Percentiles rank a stretch among this genome's conserved stretches.
Conservation (phyloP, 2,329 filamentous ascomycete species). For the Cladosporium sp. region DNA sequence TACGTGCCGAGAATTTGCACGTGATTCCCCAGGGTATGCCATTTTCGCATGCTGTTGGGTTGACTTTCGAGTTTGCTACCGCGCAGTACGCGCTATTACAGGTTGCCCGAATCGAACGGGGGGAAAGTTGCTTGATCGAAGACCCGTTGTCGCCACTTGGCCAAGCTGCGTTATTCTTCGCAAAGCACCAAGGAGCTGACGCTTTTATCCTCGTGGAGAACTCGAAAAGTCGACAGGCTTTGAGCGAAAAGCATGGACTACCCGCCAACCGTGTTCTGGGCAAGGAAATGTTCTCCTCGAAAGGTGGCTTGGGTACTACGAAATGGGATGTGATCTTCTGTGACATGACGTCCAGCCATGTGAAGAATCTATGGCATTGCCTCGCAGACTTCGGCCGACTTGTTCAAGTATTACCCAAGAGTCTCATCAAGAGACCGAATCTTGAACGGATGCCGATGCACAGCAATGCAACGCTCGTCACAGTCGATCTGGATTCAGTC, state of each 20-base stretch:
- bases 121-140: neutral
- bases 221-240: neutral
- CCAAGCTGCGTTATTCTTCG: neutral
- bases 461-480: neutral
- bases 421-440: neutral
- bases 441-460: neutral
- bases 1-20: neutral
- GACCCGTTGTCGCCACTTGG: neutral
- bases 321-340: neutral
- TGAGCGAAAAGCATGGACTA: neutral
- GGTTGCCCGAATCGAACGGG: neutral
- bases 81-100: neutral
- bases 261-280: neutral
- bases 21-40: neutral
- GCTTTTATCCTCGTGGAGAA: neutral
- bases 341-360: neutral
- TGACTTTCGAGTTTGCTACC: neutral
- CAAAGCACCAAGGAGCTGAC: neutral
- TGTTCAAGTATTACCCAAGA: neutral
- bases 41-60: neutral
- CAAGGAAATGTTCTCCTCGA: neutral
- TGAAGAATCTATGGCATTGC: slow-evolving; percentile 9
- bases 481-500: neutral
- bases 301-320: neutral
- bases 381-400: slow-evolving; percentile 26